Base-by-base conservation (phyloP, 2,329 filamentous ascomycete genomes). In the Aspergillus hiratsukae region DNA sequence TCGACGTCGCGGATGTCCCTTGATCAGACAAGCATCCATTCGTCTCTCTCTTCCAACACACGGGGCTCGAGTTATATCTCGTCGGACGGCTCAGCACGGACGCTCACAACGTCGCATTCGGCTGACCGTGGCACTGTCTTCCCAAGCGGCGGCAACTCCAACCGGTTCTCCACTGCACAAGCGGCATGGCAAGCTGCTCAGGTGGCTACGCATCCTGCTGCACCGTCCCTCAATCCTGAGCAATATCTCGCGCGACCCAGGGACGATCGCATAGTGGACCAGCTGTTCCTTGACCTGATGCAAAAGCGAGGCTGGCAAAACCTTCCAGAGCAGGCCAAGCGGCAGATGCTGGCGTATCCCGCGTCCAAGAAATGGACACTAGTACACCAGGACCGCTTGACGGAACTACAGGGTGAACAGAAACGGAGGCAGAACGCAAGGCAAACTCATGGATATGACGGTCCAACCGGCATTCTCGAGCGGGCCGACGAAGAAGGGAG, bases 221-320 rank as follows among this genome's bases (percentile, higher is more conserved):
- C 70, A 54, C 29, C 64, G 50, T 9, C 23, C 19, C 19, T 63
- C 65, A 66, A 61, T 35, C 71, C 68, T 58, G 69, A 66, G 61
- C 66, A 72, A 60, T 69, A 73, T 64, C 63, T 79, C 78, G 77
- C 68, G 48, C 68, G 73, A 23, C 74, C 74, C 11, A 69, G 72
- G 57, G 74, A 76, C 61, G 91, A 95, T 69, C 84, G 86, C 57
- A 78, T 96, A 14, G 89, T 97, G 48, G 91, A 97, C 71, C 87
- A 92, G 69, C 90, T 96, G 79, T 97, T 97, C 69, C 81, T 92
- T 67, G 87, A 91, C 52, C 79, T 99, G 62, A 97, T 99, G 94
- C 90, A 96, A 69, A 97, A 97, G 77, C 86, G 94, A 76, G 94
- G 93, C 62, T 97, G 92, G 90, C 94, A 96, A 77, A 95, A 95